Base-by-base conservation (phyloP, 495 filamentous ascomycete species). In the Neurospora africana region DNA sequence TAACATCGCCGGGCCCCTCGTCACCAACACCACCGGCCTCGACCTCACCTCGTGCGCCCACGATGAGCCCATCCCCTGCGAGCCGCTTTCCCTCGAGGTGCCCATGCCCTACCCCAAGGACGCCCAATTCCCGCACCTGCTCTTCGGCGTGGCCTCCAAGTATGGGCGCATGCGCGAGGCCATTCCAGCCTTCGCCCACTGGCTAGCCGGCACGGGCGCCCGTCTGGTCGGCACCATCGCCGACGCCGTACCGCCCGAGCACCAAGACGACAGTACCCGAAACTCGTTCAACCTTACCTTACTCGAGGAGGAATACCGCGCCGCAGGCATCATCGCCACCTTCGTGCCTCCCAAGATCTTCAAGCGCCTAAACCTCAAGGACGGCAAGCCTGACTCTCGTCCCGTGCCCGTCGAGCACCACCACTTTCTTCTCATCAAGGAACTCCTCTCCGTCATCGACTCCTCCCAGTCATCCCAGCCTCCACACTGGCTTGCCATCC, bases 351-450 rank as follows among this genome's bases (percentile, higher is more conserved):
- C 85, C 2, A 73, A 53, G 11, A 35, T 75, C 38, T 79, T 86
- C n/a, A 81, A 83, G 40, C 86, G 73, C 6, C 74, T 78, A 40
- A 76, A 74, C 19, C 65, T 19, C 43, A 37, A 47, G 0, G 44
- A 70, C 39, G 65, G 39, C 33, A 23, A 72, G 2, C 58, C 68
- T 38, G 17, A 36, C 23, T 8, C 37, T 53, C 69, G 4, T 38
- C 69, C 19, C 5, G 53, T 61, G 7, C 72, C 78, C 17, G 76
- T 89, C 70, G 86, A 88, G 37, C 86, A 88, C 71, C 86, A 89
- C 72, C 90, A 91, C 78, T 91, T 92, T 76, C 83, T 87, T 27
- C 80, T 91, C 43, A 79, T 92, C 9, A 82, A 86, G 71, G 83
- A 85, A 7, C 86, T 92, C 72, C 82, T 86, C 19, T 79, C 85